These are phyloP conservation scores for Leonotis leonurus DNA, from an alignment of 257 asterid genomes.

Conservation along the genomic window DNA sequence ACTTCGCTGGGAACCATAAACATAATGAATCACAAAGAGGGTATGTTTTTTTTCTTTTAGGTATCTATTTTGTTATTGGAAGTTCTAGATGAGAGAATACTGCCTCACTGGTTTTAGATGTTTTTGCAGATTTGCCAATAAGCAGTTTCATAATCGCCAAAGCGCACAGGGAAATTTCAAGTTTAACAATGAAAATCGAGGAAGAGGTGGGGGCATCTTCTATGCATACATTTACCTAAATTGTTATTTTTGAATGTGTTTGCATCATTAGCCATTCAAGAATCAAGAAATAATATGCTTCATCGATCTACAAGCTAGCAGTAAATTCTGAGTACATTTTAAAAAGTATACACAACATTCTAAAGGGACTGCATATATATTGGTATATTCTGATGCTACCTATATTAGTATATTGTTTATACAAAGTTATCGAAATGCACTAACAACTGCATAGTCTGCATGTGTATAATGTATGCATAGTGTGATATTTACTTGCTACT, in stretches of 20 bases:
- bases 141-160: slow-evolving; percentile 32
- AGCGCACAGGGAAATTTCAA: slow-evolving; percentile 45
- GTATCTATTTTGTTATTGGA: background rate
- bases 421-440: background rate
- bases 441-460: background rate
- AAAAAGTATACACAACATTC: background rate
- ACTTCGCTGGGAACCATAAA: slow-evolving; percentile 36
- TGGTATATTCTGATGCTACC: background rate
- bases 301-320: background rate
- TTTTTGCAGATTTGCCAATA: slow-evolving; percentile 41
- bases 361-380: background rate
- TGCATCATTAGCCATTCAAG: background rate
- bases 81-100: slow-evolving; percentile 5
- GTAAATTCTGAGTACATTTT: background rate
- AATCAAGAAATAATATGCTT: background rate
- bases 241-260: background rate
- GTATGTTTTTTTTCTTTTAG: slow-evolving; percentile 23
- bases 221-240: background rate
- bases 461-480: background rate
- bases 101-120: slow-evolving; percentile 16
- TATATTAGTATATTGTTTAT: background rate
- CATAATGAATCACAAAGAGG: slow-evolving; percentile 38
- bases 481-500: background rate
- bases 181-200: slow-evolving; percentile 32
- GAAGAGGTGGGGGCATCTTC: slow-evolving; percentile 43